phyloP scores from a whole-genome alignment of 2,329 filamentous ascomycete species.

The Pestalotiopsis fici region DNA sequence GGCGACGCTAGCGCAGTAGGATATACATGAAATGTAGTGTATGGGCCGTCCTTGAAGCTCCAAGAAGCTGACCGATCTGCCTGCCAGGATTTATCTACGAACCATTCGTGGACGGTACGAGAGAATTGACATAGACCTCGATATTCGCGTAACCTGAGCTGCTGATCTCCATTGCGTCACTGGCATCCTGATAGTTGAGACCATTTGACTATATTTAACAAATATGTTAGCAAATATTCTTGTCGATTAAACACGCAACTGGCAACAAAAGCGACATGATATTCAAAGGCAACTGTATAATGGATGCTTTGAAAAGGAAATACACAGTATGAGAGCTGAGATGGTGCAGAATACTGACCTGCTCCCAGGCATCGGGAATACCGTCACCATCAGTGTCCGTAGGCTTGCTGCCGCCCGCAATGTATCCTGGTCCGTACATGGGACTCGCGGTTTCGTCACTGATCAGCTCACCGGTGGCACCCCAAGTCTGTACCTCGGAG shows the following conservation, averaged over 20 bases:
- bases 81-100: neutral
- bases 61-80: too few species aligned
- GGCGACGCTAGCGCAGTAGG: too few species aligned
- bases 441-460: conserved; percentile 40
- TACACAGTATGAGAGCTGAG: too few species aligned
- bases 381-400: conserved; percentile 49
- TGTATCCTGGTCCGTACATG: conserved; percentile 39
- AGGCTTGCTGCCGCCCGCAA: conserved; percentile 37
- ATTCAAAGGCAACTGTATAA: too few species aligned
- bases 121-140: conserved; percentile 51
- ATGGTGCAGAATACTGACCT: neutral
- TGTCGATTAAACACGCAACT: too few species aligned
- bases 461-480: conserved; percentile 44
- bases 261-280: too few species aligned
- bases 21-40: too few species aligned
- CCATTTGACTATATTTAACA: conserved; percentile 41
- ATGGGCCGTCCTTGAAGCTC: too few species aligned
- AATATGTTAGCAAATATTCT: too few species aligned
- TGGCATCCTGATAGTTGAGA: conserved; percentile 35
- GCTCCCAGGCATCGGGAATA: conserved; percentile 50
- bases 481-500: conserved; percentile 44
- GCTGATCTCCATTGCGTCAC: conserved; percentile 41
- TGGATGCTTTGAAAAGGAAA: too few species aligned
- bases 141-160: conserved; percentile 46
- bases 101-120: conserved; percentile 30